phyloP scores from a whole-genome alignment of 2,329 filamentous ascomycete species.

The Scytalidium sp. region DNA sequence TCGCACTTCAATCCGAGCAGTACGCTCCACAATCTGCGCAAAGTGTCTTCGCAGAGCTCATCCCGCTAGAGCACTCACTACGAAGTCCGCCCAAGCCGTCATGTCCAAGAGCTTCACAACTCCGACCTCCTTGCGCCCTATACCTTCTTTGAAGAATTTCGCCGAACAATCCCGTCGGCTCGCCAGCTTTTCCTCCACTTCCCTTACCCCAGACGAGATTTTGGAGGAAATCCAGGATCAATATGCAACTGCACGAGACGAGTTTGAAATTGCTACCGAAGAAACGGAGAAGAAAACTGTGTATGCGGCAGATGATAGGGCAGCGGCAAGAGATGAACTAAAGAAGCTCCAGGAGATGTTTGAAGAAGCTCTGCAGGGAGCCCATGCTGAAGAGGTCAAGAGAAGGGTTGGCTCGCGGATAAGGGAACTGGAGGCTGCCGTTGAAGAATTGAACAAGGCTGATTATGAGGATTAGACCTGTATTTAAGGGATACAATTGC shows the following conservation, averaged over 20 bases:
- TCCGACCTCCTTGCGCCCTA: neutral
- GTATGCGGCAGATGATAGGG: slow-evolving; percentile 42
- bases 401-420: slow-evolving; percentile 40
- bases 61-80: neutral
- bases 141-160: too few species aligned
- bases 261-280: slow-evolving; percentile 46
- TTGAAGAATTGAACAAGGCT: slow-evolving; percentile 37
- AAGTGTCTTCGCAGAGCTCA: slow-evolving; percentile 9
- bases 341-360: slow-evolving; percentile 32
- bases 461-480: slow-evolving; percentile 29
- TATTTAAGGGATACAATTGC: neutral
- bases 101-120: neutral
- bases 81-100: neutral
- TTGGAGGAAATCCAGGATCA: slow-evolving; percentile 25
- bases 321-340: slow-evolving; percentile 41
- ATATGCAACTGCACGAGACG: slow-evolving; percentile 42
- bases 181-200: neutral
- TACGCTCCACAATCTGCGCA: slow-evolving; percentile 4
- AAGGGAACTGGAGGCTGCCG: slow-evolving; percentile 41
- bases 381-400: slow-evolving; percentile 37
- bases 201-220: slow-evolving; percentile 16
- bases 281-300: slow-evolving; percentile 40
- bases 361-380: slow-evolving; percentile 27
- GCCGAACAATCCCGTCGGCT: too few species aligned
- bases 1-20: slow-evolving; percentile 9